Conservation (phyloP, 2,329 filamentous ascomycete genomes). For the Purpureocillium lavendulum region DNA sequence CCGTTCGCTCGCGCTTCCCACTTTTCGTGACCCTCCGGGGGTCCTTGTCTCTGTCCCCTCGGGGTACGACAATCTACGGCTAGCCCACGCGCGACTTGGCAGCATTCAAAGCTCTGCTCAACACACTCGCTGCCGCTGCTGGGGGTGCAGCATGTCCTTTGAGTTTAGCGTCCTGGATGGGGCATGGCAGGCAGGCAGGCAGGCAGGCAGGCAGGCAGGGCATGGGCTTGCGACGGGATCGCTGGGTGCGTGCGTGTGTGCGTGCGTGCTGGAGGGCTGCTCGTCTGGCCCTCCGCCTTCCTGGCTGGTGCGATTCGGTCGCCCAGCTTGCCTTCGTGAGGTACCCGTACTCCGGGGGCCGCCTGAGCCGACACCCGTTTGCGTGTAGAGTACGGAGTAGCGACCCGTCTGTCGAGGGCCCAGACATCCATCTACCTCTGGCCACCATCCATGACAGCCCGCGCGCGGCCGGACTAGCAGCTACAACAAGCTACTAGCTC, state of each 20-base stretch:
- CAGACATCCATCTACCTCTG: background rate
- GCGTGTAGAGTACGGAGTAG: background rate
- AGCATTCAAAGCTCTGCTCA: no score
- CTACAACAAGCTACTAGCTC: constrained; percentile 19
- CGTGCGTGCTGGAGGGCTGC: no score
- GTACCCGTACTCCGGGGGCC: no score
- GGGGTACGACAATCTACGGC: background rate
- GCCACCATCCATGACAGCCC: background rate
- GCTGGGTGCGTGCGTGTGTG: no score
- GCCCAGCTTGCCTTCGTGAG: no score
- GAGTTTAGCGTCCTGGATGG: constrained; percentile 1
- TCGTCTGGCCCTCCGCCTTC: no score
- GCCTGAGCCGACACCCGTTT: no score
- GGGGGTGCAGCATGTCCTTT: background rate
- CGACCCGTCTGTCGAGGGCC: background rate
- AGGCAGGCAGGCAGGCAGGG: background rate
- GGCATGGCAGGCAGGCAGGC: background rate
- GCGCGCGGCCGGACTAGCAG: background rate
- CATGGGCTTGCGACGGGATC: background rate
- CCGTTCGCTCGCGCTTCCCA: constrained; percentile 5
- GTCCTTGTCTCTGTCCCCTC: constrained; percentile 1
- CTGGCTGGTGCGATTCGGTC: no score
- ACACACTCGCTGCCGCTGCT: no score
- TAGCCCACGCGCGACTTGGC: background rate
- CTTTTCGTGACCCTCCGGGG: background rate